These are phyloP conservation scores for Eucalyptus cloeziana DNA, from an alignment of 345 rosid species.

Conservation along the genomic window DNA sequence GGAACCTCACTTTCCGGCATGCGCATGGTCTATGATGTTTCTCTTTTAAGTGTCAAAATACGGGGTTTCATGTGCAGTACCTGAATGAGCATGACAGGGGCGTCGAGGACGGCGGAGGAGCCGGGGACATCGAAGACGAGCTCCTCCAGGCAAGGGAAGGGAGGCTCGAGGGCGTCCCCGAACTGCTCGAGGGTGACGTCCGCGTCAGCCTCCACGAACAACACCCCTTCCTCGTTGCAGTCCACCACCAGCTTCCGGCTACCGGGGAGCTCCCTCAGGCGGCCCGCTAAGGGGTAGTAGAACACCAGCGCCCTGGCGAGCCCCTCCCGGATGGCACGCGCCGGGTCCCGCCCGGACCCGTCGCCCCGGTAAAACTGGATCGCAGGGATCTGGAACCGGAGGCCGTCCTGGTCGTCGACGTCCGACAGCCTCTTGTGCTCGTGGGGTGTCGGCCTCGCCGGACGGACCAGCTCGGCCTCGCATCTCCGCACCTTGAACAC, in stretches of 20 bases:
- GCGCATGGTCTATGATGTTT: neutral
- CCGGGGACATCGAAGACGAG: constrained; percentile 44
- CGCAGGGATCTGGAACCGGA: constrained; percentile 22
- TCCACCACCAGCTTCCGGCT: constrained; percentile 45
- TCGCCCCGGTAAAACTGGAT: constrained; percentile 20
- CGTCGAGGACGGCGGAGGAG: constrained; percentile 17
- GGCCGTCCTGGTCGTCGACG: constrained; percentile 43
- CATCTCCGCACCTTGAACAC: constrained; percentile 17
- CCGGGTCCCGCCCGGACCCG: constrained; percentile 25
- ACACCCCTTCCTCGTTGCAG: constrained; percentile 33
- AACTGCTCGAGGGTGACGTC: constrained; percentile 26
- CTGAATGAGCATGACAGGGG: constrained; percentile 43
- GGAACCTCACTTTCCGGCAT: no score
- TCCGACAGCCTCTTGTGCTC: constrained; percentile 39
- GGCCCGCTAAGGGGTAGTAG: constrained; percentile 47
- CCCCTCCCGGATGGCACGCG: constrained; percentile 19
- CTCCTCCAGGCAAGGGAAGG: constrained; percentile 38
- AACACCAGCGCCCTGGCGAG: constrained; percentile 20
- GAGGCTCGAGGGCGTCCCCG: constrained; percentile 36
- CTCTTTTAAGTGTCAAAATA: neutral
- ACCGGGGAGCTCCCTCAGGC: constrained; percentile 21
- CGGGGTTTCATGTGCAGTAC: neutral
- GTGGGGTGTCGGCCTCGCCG: constrained; percentile 32
- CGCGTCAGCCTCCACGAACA: constrained; percentile 45
- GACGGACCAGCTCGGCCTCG: constrained; percentile 24